Conservation (phyloP, 176 grass and related monocot species). For the Triticum timopheevii region DNA sequence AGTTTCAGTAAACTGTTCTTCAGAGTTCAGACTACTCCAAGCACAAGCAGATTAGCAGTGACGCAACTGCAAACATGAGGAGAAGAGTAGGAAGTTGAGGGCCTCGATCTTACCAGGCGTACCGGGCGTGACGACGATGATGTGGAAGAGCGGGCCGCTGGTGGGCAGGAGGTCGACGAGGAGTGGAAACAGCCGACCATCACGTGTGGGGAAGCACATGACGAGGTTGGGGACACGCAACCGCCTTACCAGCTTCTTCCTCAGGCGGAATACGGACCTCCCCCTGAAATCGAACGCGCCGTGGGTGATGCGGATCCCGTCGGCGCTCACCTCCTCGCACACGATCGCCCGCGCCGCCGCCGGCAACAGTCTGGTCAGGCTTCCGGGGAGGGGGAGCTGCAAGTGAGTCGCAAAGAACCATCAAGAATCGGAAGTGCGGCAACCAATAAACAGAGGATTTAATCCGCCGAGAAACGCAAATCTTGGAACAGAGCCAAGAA, state of each 20-base stretch:
- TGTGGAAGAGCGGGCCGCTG: background rate
- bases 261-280: background rate
- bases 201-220: background rate
- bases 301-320: background rate
- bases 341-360: background rate
- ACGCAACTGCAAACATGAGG: background rate
- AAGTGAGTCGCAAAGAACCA: background rate
- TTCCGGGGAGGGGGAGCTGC: background rate
- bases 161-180: constrained; percentile 12
- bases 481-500: background rate
- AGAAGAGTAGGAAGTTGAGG: too few relatives aligned
- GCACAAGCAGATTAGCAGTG: too few relatives aligned
- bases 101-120: background rate
- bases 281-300: background rate
- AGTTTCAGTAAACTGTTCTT: too few relatives aligned
- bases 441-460: background rate
- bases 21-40: too few relatives aligned
- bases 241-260: background rate
- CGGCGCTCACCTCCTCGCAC: background rate
- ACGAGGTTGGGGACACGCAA: background rate
- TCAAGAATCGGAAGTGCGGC: too few relatives aligned
- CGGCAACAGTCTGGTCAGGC: background rate
- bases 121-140: background rate
- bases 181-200: constrained; percentile 13
- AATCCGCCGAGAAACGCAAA: background rate